phyloP scores from a whole-genome alignment of 371 early-diverging fungal genomes.

The Nosema muscidifuracis region DNA sequence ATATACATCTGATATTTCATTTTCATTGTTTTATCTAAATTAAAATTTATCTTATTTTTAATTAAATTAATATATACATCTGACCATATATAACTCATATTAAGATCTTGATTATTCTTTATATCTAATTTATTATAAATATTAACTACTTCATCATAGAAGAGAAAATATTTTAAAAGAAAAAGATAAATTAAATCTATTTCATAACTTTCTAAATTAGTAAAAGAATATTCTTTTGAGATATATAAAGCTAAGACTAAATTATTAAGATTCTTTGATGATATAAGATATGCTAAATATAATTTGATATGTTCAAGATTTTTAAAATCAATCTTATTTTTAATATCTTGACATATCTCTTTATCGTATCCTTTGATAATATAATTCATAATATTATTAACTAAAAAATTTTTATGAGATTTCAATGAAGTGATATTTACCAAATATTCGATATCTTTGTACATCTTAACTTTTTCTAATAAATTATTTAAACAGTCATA shows the following conservation, averaged over 20 bases:
- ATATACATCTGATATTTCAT: neutral
- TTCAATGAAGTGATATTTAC: neutral
- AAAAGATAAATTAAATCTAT: conserved; percentile 42
- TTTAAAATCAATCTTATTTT: neutral
- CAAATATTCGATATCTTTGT: conserved; percentile 30
- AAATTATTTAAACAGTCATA: neutral
- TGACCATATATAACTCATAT: conserved; percentile 49
- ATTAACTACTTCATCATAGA: conserved; percentile 27
- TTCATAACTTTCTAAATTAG: conserved; percentile 29
- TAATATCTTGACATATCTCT: neutral
- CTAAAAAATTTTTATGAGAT: neutral
- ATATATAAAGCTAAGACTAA: conserved; percentile 47
- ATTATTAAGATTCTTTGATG: conserved; percentile 20
- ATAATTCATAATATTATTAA: conserved; percentile 2
- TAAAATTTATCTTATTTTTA: neutral
- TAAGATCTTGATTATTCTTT: conserved; percentile 45
- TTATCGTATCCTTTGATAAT: conserved; percentile 3
- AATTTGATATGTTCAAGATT: neutral
- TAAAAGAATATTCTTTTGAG: conserved; percentile 2
- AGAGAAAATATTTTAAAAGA: conserved; percentile 44
- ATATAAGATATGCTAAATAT: conserved; percentile 29
- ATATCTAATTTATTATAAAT: conserved; percentile 29
- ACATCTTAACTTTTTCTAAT: neutral
- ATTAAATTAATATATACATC: conserved; percentile 30
- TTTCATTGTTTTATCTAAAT: neutral